These are phyloP conservation scores for Cercophora newfieldiana DNA, from an alignment of 495 filamentous ascomycete genomes.

Conservation along the genomic window DNA sequence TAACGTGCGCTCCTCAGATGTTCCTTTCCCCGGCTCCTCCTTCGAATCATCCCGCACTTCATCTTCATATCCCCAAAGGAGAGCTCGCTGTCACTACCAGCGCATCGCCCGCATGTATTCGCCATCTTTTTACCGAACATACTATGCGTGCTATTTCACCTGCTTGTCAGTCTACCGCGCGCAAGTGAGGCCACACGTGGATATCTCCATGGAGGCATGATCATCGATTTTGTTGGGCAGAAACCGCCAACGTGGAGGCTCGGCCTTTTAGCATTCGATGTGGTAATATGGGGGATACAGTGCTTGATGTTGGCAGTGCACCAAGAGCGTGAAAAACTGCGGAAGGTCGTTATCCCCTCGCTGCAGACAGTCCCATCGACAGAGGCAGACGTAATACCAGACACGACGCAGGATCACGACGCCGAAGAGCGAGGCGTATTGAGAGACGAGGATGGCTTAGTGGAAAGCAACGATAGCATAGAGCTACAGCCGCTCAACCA, in stretches of 20 bases:
- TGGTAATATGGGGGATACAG: constrained; percentile 65
- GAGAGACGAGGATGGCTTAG: constrained; percentile 42
- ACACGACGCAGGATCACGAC: constrained; percentile 66
- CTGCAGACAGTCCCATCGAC: constrained; percentile 22
- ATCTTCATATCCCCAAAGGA: constrained; percentile 80
- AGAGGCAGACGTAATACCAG: constrained; percentile 9
- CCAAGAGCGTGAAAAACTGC: constrained; percentile 64
- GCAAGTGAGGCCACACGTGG: constrained; percentile 75
- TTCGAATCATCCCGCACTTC: constrained; percentile 71
- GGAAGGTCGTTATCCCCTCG: constrained; percentile 40
- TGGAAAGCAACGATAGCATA: constrained; percentile 42
- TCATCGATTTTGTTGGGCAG: constrained; percentile 86
- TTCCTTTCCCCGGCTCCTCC: constrained; percentile 69
- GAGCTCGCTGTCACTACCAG: constrained; percentile 54
- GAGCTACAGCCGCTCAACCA: constrained; percentile 51
- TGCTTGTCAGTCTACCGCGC: constrained; percentile 59
- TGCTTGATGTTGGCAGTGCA: constrained; percentile 73
- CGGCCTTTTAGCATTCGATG: constrained; percentile 63
- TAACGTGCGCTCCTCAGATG: constrained; percentile 58
- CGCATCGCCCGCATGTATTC: constrained; percentile 66
- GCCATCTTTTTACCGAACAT: constrained; percentile 70
- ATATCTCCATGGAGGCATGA: constrained; percentile 80
- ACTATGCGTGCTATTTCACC: constrained; percentile 71
- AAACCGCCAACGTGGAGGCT: constrained; percentile 68
- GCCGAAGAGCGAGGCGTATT: constrained; percentile 78